These are phyloP conservation scores for Anacardium occidentale DNA, from an alignment of 345 rosid species.

Conservation along the genomic window DNA sequence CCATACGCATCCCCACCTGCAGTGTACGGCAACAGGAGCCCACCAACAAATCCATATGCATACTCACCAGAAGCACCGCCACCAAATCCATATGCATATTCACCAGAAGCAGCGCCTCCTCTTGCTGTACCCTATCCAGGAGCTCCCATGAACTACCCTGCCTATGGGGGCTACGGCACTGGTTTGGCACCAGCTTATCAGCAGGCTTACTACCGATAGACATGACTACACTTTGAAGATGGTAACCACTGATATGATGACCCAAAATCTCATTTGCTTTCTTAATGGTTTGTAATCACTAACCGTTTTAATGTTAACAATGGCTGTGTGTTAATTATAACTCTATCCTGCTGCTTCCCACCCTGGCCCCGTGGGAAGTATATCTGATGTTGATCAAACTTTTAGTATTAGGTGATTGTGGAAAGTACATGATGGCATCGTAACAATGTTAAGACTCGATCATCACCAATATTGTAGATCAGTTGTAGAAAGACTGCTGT, in stretches of 20 bases:
- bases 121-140: conserved; percentile 49
- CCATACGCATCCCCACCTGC: conserved; percentile 70
- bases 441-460: conserved; percentile 36
- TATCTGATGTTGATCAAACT: conserved; percentile 57
- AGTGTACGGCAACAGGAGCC: conserved; percentile 59
- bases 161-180: conserved; percentile 52
- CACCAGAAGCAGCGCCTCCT: conserved; percentile 52
- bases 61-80: conserved; percentile 34
- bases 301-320: conserved; percentile 67
- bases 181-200: conserved; percentile 71
- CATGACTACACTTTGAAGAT: conserved; percentile 41
- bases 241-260: conserved; percentile 80
- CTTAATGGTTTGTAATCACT: conserved; percentile 73
- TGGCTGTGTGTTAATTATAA: conserved; percentile 59
- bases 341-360: conserved; percentile 36
- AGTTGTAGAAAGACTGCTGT: conserved; percentile 30
- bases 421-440: conserved; percentile 39
- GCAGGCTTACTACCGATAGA: conserved; percentile 86
- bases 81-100: too few species aligned
- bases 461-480: conserved; percentile 22
- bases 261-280: conserved; percentile 42
- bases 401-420: conserved; percentile 59
- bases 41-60: conserved; percentile 48
- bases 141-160: conserved; percentile 60
- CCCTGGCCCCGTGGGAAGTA: conserved; percentile 45